These are phyloP conservation scores for Xylaria sp. DNA, from an alignment of 2,329 filamentous ascomycete species.

Conservation along the genomic window DNA sequence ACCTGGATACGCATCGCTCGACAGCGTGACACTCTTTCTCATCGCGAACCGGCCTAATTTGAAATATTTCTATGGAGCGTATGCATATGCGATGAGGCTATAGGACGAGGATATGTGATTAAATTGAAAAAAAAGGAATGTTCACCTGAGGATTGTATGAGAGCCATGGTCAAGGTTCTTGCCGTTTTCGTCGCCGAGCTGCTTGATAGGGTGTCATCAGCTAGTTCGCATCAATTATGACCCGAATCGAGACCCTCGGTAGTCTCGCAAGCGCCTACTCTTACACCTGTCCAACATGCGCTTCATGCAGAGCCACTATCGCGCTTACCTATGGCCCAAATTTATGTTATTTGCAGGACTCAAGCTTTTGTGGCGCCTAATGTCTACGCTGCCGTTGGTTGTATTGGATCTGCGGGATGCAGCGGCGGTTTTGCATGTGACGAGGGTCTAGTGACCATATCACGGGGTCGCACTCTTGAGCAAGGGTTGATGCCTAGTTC, in stretches of 20 bases:
- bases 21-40: neutral
- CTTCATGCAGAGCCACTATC: constrained; percentile 11
- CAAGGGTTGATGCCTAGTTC: constrained; percentile 5
- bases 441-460: constrained; percentile 16
- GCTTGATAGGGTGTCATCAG: constrained; percentile 2
- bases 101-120: neutral
- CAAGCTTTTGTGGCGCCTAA: constrained; percentile 3
- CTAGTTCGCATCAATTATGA: neutral
- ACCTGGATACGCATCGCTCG: neutral
- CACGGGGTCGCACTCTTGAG: constrained; percentile 15
- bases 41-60: neutral
- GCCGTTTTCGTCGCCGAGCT: neutral
- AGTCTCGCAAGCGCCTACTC: constrained; percentile 24
- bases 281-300: constrained; percentile 11
- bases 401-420: constrained; percentile 5
- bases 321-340: neutral
- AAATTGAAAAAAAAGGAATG: neutral
- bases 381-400: constrained; percentile 17
- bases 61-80: neutral
- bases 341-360: constrained; percentile 1
- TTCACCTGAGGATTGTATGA: neutral
- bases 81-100: neutral
- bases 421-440: constrained; percentile 27
- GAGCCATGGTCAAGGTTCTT: constrained; percentile 8
- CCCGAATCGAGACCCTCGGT: constrained; percentile 1